Evolutionary conservation across 140 eudicot genomes (phyloP), one percentile per base, ranked within the genome.

Genomic region (Oenanthe javanica): DNA sequence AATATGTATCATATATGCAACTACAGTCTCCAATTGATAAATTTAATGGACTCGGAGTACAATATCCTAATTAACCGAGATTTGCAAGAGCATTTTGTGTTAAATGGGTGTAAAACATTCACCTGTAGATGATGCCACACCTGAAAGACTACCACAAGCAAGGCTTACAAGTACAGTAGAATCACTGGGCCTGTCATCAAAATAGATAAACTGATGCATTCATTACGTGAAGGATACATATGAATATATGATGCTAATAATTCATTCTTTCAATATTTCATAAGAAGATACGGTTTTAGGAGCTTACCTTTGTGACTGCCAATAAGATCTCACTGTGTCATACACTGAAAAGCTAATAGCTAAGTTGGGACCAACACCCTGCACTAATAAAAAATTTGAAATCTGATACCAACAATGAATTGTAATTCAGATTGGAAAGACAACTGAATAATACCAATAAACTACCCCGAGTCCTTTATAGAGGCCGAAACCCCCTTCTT

Each of bases 51-150:
- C 36, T 31, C 36, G 36, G 36, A 31, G 36, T 31, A 31, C 36
- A 31, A 31, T 31, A 31, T 31, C 36, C 36, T 31, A 31, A 31
- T 31, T 31, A 31, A 31, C 36, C 36, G 36, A 31, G 36, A 31
- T 31, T 31, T 31, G 36, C 36, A 31, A 31, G 36, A 16, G 57
- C 18, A 48, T 72, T 31, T 6, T 15, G 21, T 4, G 21, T 31
- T 23, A 38, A 36, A 0, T 12, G 19, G 2, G 36, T 31, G 36
- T 12, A 43, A 49, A 75, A 49, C 8, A 80, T 93, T 81, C 81
- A 94, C 98, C 98, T 86, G 98, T 87, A 75, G 98, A 94, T 86
- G 98, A 86, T 54, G 97, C 97, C 81, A 94, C 87, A 85, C 98
- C 98, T 57, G 98, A 90, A 81, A 94, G 85, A 85, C 98, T 92